Percentiles rank a stretch among this genome's conserved stretches.
Conservation (phyloP, 495 filamentous ascomycete genomes). For the Aspergillus homomorphus region DNA sequence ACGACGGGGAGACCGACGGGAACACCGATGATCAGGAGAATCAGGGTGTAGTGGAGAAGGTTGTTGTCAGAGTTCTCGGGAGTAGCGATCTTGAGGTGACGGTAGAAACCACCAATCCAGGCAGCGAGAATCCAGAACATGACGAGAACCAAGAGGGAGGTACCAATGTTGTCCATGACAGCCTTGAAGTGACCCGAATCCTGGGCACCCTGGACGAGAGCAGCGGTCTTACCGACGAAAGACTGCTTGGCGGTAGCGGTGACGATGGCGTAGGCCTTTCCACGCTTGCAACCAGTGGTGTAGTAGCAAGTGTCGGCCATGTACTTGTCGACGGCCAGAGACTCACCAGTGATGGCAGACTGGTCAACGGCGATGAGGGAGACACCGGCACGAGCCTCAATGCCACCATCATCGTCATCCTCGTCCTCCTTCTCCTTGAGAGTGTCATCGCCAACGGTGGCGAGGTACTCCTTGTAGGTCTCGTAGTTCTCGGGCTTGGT, state of each 20-base stretch:
- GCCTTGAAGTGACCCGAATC: conserved; percentile 77
- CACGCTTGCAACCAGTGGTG: conserved; percentile 76
- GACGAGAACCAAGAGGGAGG: conserved; percentile 66
- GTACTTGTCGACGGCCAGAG: conserved; percentile 75
- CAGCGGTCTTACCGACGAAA: conserved; percentile 71
- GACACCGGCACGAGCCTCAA: conserved; percentile 58
- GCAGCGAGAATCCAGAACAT: conserved; percentile 68
- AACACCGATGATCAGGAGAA: conserved; percentile 70
- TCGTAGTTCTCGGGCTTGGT: conserved; percentile 66
- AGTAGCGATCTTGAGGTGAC: conserved; percentile 64
- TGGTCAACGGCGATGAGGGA: conserved; percentile 67
- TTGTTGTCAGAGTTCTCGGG: conserved; percentile 51
- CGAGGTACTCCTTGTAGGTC: conserved; percentile 65
- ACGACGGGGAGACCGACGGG: conserved; percentile 75
- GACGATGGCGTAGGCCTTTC: conserved; percentile 67
- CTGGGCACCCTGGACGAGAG: conserved; percentile 66
- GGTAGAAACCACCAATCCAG: conserved; percentile 77
- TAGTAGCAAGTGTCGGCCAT: conserved; percentile 71
- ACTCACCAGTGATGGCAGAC: conserved; percentile 76
- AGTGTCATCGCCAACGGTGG: conserved; percentile 53
- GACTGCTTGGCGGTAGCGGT: conserved; percentile 61
- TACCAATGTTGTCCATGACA: conserved; percentile 80
- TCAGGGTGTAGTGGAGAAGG: conserved; percentile 64
- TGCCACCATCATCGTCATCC: conserved; percentile 52
- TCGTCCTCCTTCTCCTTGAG: conserved; percentile 64